Evolutionary conservation across 306 rosid species (phyloP).

Genomic region (Glycyrrhiza uralensis): DNA sequence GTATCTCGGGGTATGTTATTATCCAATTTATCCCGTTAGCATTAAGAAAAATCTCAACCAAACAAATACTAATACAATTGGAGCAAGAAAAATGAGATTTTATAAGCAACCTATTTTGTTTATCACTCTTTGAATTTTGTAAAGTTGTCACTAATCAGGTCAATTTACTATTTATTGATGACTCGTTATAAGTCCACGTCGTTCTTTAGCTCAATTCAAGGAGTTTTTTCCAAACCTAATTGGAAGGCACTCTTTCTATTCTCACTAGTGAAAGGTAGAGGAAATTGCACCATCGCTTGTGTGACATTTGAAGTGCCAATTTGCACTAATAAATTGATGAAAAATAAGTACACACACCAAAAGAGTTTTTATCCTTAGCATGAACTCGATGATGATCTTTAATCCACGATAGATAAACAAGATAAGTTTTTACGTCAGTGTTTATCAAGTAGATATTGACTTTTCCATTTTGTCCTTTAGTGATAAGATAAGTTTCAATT

Average conservation of each 20-base stretch:
- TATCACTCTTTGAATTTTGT: not conserved
- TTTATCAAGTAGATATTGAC: constrained; percentile 7
- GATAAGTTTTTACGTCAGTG: constrained; percentile 17
- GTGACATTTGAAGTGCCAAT: constrained; percentile 2
- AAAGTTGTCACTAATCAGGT: not conserved
- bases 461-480: constrained; percentile 17
- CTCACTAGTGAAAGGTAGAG: not conserved
- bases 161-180: not conserved
- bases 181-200: not conserved
- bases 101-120: not conserved
- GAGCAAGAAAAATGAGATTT: not conserved
- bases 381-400: not conserved
- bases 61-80: not conserved
- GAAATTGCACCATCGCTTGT: constrained; percentile 1
- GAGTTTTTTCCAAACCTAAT: not conserved
- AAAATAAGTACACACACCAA: not conserved
- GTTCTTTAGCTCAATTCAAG: not conserved
- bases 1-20: no score
- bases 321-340: not conserved
- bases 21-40: no score
- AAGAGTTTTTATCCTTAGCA: not conserved
- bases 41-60: no score
- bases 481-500: not conserved
- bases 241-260: not conserved
- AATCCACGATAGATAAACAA: not conserved